Percentiles rank a stretch among this genome's conserved stretches.
These are phyloP conservation scores for Cladophialophora yegresii DNA, from an alignment of 2,329 filamentous ascomycete genomes.

Conservation along the genomic window DNA sequence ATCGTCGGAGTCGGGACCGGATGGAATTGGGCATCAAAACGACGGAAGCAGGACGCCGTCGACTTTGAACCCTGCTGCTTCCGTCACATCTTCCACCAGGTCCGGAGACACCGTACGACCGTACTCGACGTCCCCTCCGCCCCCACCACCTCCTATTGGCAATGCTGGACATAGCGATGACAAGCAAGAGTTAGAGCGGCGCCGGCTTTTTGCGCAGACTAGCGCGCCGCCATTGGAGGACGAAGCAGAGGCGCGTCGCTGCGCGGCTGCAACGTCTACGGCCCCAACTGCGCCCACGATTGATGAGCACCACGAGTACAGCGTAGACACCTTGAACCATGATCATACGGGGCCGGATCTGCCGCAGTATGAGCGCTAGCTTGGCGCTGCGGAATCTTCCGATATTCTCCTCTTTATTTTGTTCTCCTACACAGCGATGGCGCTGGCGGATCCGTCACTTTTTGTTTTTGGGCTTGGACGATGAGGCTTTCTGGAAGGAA, in stretches of 20 bases:
- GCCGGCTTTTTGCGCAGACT: slow-evolving; percentile 63
- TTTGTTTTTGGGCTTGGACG: neutral
- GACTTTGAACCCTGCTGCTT: slow-evolving; percentile 27
- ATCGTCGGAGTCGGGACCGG: slow-evolving; percentile 43
- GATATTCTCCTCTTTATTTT: slow-evolving; percentile 14
- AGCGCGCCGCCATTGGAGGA: slow-evolving; percentile 57
- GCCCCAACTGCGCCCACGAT: slow-evolving; percentile 58
- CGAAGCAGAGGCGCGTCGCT: slow-evolving; percentile 31
- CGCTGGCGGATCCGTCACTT: slow-evolving; percentile 23
- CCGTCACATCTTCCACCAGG: slow-evolving; percentile 35
- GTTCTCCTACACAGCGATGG: slow-evolving; percentile 29
- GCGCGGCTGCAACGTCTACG: slow-evolving; percentile 20
- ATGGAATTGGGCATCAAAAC: slow-evolving; percentile 45
- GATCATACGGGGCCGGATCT: slow-evolving; percentile 46
- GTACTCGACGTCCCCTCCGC: slow-evolving; percentile 24
- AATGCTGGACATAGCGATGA: slow-evolving; percentile 61
- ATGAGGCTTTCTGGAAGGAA: neutral
- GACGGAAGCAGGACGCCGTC: slow-evolving; percentile 35
- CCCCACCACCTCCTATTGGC: slow-evolving; percentile 39
- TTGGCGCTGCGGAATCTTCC: neutral
- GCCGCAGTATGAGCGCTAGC: slow-evolving; percentile 49
- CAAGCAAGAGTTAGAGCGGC: slow-evolving; percentile 74
- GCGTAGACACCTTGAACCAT: slow-evolving; percentile 43
- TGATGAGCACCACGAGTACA: slow-evolving; percentile 58
- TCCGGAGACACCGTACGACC: slow-evolving; percentile 40